phyloP scores from a whole-genome alignment of 225 moss, liverwort and hornwort species.

The Polytrichum formosum region DNA sequence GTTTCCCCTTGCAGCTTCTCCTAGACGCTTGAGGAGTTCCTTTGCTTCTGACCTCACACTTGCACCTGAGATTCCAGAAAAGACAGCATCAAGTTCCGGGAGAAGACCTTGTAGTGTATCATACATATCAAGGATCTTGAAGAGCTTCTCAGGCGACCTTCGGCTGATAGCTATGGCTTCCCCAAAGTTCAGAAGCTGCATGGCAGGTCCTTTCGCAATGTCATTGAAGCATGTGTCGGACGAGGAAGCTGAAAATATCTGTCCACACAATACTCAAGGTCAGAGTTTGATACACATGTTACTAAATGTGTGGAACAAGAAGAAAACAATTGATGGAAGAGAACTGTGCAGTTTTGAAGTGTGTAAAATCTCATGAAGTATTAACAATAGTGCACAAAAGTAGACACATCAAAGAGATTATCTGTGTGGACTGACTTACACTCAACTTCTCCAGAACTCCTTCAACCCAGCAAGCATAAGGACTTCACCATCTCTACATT shows the following conservation, averaged over 20 bases:
- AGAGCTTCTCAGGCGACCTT: conserved; percentile 83
- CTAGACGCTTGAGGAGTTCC: conserved; percentile 66
- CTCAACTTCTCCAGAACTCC: neutral
- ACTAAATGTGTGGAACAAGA: neutral
- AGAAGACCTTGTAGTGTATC: conserved; percentile 80
- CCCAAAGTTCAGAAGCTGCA: conserved; percentile 80
- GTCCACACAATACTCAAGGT: neutral
- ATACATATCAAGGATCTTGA: conserved; percentile 95
- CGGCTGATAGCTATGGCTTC: conserved; percentile 83
- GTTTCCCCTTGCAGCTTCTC: conserved; percentile 74
- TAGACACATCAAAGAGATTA: neutral
- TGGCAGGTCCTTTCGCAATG: conserved; percentile 70
- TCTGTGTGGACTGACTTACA: neutral
- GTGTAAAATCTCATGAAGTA: neutral
- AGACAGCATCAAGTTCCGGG: conserved; percentile 70
- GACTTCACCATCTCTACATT: too few relatives aligned
- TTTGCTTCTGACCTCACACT: conserved; percentile 64
- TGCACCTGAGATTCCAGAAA: conserved; percentile 66
- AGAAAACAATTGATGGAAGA: neutral
- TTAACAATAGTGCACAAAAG: neutral
- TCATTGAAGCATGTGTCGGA: conserved; percentile 79
- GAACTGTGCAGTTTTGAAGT: neutral
- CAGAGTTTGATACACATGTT: neutral
- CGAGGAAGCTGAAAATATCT: conserved; percentile 45
- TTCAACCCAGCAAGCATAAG: neutral